Conservation (phyloP, 1,284 basidiomycete species). For the Sporisorium scitamineum region DNA sequence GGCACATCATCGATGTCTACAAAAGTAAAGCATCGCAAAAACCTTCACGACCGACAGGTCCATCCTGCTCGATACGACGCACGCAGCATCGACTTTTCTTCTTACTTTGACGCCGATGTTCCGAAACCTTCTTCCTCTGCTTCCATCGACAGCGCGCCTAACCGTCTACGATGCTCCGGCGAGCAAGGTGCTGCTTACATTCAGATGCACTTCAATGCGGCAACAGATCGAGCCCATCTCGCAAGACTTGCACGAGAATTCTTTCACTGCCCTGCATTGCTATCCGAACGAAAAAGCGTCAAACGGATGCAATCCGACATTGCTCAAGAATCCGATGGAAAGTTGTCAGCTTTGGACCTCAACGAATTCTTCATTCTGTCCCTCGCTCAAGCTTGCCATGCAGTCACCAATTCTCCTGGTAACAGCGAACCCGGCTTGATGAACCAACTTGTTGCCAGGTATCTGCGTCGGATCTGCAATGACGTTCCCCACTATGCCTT, state of each 20-base stretch:
- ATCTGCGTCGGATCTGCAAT: neutral
- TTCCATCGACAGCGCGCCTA: neutral
- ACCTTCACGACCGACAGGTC: neutral
- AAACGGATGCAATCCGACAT: neutral
- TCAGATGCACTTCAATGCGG: neutral
- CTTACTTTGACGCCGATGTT: slow-evolving; percentile 13
- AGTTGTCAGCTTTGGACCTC: neutral
- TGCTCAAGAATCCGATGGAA: neutral
- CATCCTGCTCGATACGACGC: neutral
- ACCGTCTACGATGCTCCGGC: neutral
- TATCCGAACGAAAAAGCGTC: slow-evolving; percentile 5
- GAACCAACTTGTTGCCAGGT: slow-evolving; percentile 7
- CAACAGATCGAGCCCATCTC: neutral
- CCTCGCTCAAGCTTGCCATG: neutral
- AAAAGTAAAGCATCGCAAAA: neutral
- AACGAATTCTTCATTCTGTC: slow-evolving; percentile 18
- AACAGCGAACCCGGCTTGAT: neutral
- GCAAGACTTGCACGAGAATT: slow-evolving; percentile 1
- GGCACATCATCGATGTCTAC: neutral
- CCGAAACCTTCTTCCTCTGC: neutral
- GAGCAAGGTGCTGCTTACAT: neutral
- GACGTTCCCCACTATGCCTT: neutral
- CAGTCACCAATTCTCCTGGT: neutral
- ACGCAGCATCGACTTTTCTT: slow-evolving; percentile 2
- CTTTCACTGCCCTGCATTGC: slow-evolving; percentile 3